phyloP scores from a whole-genome alignment of 768 basidiomycete genomes.

The Amanita exitialis region DNA sequence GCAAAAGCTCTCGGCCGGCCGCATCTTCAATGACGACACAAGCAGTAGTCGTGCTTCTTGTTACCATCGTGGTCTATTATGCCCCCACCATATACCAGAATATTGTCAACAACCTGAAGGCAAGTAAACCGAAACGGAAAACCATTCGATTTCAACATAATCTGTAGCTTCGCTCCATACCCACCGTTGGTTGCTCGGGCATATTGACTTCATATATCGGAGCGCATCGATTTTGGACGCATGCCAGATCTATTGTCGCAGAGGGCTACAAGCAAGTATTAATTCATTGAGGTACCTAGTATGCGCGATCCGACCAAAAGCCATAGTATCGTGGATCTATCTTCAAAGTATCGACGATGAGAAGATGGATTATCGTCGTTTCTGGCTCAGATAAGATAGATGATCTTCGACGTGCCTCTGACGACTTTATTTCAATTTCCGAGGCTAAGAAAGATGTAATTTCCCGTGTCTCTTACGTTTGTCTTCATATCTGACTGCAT shows the following conservation, averaged over 20 bases:
- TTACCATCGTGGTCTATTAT: not conserved
- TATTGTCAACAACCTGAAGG: not conserved
- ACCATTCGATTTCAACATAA: not conserved
- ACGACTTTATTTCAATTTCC: constrained; percentile 30
- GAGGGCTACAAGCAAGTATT: constrained; percentile 23
- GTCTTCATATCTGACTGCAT: not conserved
- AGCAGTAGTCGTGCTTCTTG: not conserved
- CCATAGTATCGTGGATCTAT: constrained; percentile 15
- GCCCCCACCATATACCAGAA: not conserved
- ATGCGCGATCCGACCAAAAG: not conserved
- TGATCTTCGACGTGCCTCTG: constrained; percentile 34
- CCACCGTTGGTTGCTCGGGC: not conserved
- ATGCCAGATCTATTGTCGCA: constrained; percentile 16
- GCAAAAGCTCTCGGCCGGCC: too few relatives aligned
- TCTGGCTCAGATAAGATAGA: constrained; percentile 29
- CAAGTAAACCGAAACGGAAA: not conserved
- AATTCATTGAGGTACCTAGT: not conserved
- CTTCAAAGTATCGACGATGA: constrained; percentile 34
- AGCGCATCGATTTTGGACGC: constrained; percentile 13
- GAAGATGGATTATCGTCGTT: constrained; percentile 35
- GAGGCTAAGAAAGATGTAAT: constrained; percentile 21
- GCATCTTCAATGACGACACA: not conserved
- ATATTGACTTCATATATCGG: constrained; percentile 18
- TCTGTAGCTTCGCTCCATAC: not conserved
- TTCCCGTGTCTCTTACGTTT: too few relatives aligned